Evolutionary conservation across 169 alveolate species (phyloP), one percentile per base, ranked within the genome.

Genomic region (Plasmodium inui): DNA sequence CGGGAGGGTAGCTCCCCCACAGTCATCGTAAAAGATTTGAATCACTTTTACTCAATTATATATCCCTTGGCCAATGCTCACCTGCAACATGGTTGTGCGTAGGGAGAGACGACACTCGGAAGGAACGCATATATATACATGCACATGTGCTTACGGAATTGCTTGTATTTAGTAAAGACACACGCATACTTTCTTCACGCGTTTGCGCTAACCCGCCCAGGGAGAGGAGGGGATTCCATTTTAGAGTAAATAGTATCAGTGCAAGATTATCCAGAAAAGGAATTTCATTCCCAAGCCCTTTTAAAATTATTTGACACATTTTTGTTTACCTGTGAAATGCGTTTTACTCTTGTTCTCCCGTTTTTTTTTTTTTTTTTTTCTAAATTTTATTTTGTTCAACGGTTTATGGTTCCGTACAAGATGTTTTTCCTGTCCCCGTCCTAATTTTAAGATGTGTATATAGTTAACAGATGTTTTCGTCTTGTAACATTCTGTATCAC

Each of bases 61-160:
- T 92, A 92, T 44, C 76, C 93, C 28, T 32, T 92, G 71, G 83
- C 88, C 72, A 81, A 84, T 37, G 81, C 85, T 19, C 72, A 84
- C 32, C 73, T 83, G n/a, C 82, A 92, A 55, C 55, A 30, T 10
- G 6, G 5, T 17, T 26, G 32, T 32, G 37, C 53, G 28, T 79
- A 34, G 41, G 73, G 30, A 76, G 9, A 30, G 8, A 12, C 4
- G 9, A 28, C 22, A 22, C 32, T 19, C n/a, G 73, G 55, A 30
- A 22, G 57, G 10, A 32, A 14, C 22, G 44, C 74, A 84, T 70
- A 83, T 39, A 72, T 79, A 14, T 85, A n/a, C 10, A n/a, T 55
- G 41, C 34, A 85, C n/a, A 67, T 26, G 76, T 22, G 37, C 37
- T 7, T 67, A 67, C 37, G 7, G 3, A 67, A 22, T 19, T 67